A percentile compares a stretch with the other conserved stretches of the same genome.
These are phyloP conservation scores for Iris macrosiphon DNA, from an alignment of 106 monocot species.

Conservation along the genomic window DNA sequence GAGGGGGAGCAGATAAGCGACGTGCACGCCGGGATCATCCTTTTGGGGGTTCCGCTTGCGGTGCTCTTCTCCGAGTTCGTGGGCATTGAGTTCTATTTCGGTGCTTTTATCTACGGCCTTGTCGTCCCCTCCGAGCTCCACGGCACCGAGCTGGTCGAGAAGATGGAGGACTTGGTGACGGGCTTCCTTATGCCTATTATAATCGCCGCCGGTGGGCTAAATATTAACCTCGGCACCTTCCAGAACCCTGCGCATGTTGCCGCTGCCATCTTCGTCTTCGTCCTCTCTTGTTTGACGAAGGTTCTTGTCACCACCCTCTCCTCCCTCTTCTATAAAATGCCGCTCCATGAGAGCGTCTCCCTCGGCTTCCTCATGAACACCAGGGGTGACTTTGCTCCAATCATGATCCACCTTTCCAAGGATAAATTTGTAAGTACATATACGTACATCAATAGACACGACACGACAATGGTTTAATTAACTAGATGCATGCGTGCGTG, in stretches of 20 bases:
- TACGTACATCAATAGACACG: no score
- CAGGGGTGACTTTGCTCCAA: slow-evolving; percentile 20
- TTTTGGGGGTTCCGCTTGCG: slow-evolving; percentile 29
- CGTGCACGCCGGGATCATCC: slow-evolving; percentile 17
- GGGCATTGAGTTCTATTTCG: slow-evolving; percentile 43
- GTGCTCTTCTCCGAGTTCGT: slow-evolving; percentile 30
- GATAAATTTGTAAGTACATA: slow-evolving; percentile 18
- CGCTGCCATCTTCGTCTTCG: slow-evolving; percentile 6
- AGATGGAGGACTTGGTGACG: slow-evolving; percentile 25
- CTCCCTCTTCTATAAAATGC: slow-evolving; percentile 17
- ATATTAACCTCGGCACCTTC: slow-evolving; percentile 10
- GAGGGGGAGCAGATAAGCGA: slow-evolving; percentile 35
- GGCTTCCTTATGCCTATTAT: slow-evolving; percentile 28
- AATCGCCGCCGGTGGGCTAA: slow-evolving; percentile 30
- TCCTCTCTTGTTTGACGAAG: slow-evolving; percentile 18
- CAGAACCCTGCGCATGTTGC: neutral
- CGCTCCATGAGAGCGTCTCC: slow-evolving; percentile 25
- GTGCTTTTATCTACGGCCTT: slow-evolving; percentile 46
- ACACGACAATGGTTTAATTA: no score
- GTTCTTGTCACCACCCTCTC: slow-evolving; percentile 17
- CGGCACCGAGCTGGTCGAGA: slow-evolving; percentile 16
- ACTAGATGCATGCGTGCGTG: no score
- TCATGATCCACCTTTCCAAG: slow-evolving; percentile 27
- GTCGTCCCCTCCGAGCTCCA: slow-evolving; percentile 28
- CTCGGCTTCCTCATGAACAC: slow-evolving; percentile 37